Evolutionary conservation across 805 yeast species (phyloP).

Genomic region (Nakazawaea ernobii): DNA sequence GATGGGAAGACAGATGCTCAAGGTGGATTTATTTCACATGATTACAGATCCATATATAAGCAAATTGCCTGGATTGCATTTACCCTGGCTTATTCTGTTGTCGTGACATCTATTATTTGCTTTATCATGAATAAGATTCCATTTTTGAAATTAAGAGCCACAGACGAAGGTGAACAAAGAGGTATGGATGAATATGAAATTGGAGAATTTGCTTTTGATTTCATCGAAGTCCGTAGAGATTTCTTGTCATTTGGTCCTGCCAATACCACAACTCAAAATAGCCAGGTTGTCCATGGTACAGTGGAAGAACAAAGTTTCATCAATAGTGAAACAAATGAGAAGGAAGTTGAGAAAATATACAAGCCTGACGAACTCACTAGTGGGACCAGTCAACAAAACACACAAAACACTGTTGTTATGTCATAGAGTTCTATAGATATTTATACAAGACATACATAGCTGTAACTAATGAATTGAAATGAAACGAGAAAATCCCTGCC

Average conservation of each 20-base stretch:
- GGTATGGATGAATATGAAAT: constrained; percentile 97
- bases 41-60: constrained; percentile 86
- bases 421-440: background rate
- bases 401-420: background rate
- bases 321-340: constrained; percentile 8
- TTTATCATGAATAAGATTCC: constrained; percentile 73
- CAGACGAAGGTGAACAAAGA: constrained; percentile 76
- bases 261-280: background rate
- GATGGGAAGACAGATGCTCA: constrained; percentile 69
- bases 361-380: background rate
- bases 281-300: constrained; percentile 2
- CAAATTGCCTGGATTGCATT: constrained; percentile 84
- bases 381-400: background rate
- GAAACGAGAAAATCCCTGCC: no score
- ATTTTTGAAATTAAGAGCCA: constrained; percentile 71
- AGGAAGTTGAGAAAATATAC: constrained; percentile 5
- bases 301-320: constrained; percentile 4
- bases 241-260: constrained; percentile 48
- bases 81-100: constrained; percentile 65
- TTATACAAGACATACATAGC: no score
- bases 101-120: constrained; percentile 73
- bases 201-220: constrained; percentile 98
- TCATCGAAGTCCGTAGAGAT: constrained; percentile 93
- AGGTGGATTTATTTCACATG: constrained; percentile 92
- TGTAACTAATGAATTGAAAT: no score